Percentiles rank a stretch among this genome's conserved stretches.
These are phyloP conservation scores for Apiotrichum siamense DNA, from an alignment of 1,284 basidiomycete species.

Conservation along the genomic window DNA sequence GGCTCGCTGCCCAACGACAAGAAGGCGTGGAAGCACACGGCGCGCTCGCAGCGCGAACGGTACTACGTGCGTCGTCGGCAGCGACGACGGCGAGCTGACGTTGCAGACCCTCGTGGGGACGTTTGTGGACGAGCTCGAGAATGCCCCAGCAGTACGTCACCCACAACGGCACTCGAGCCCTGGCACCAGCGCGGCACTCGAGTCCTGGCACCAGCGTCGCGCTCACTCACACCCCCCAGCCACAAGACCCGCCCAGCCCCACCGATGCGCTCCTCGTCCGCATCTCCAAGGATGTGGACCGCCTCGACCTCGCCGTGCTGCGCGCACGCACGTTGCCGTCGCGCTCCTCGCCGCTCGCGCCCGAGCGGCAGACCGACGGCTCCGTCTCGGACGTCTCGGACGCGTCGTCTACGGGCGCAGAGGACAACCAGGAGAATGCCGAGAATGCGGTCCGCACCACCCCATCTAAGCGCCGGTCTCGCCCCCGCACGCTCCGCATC, in stretches of 20 bases:
- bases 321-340: constrained; percentile 16
- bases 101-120: constrained; percentile 24
- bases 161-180: too few species aligned
- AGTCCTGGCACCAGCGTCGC: not conserved
- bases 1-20: constrained; percentile 35
- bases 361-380: not conserved
- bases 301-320: constrained; percentile 36
- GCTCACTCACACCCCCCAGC: constrained; percentile 6
- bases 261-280: constrained; percentile 31
- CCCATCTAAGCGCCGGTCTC: not conserved
- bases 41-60: constrained; percentile 17
- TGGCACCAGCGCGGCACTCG: too few species aligned
- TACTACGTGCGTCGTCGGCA: constrained; percentile 35
- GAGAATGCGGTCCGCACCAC: constrained; percentile 6
- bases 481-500: constrained; percentile 1
- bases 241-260: constrained; percentile 23
- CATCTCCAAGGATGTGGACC: constrained; percentile 39
- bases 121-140: constrained; percentile 29
- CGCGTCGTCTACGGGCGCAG: constrained; percentile 8
- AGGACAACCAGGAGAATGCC: not conserved
- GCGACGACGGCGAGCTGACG: constrained; percentile 4
- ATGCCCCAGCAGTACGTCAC: constrained; percentile 19
- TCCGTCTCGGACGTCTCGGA: not conserved
- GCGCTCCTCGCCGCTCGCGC: constrained; percentile 23
- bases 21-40: constrained; percentile 30